Evolutionary conservation across 148 eudicot genomes (phyloP), one percentile per base, ranked within the genome.

Genomic region (Nepenthes mirabilis): DNA sequence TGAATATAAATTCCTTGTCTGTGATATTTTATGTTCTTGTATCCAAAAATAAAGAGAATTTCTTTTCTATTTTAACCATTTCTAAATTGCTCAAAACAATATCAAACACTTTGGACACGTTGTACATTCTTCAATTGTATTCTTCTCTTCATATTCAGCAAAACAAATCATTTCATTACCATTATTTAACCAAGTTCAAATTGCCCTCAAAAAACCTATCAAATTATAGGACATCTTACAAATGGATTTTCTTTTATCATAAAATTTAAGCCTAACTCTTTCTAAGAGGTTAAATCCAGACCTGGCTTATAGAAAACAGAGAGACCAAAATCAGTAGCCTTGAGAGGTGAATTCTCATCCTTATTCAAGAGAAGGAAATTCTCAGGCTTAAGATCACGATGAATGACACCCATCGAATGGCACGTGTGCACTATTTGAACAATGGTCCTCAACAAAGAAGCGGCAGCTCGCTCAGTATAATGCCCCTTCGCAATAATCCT

Each of bases 381-480:
- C 72, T 90, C 97, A 8, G 95, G 97, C 74, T 90, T 90, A 50
- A 90, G 87, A 79, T 90, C 97, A 36, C 95, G 76, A 64, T 90
- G 97, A 67, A 90, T 87, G 34, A 87, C 97, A 14, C 97, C 97
- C 97, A 90, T 90, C 0, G 84, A 70, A 67, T 87, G 97, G 47
- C 97, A 90, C 7, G 95, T 90, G 53, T 86, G 91, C 6, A 90
- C 97, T 12, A 90, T 84, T 62, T 90, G 91, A 36, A 90, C 95
- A 52, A 90, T 87, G 2, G 97, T 90, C 74, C 97, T 77, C 66
- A 90, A 65, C 78, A 90, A 68, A 12, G 83, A 75, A 11, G 97
- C 97, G 2, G 95, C 97, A 23, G 89, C 97, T 23, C 91, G 72
- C 59, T 90, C 97, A 0, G 97, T 82, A 64, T 80, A 90, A 60